Conservation (phyloP, 129 eudicot species). For the Logfia minima region DNA sequence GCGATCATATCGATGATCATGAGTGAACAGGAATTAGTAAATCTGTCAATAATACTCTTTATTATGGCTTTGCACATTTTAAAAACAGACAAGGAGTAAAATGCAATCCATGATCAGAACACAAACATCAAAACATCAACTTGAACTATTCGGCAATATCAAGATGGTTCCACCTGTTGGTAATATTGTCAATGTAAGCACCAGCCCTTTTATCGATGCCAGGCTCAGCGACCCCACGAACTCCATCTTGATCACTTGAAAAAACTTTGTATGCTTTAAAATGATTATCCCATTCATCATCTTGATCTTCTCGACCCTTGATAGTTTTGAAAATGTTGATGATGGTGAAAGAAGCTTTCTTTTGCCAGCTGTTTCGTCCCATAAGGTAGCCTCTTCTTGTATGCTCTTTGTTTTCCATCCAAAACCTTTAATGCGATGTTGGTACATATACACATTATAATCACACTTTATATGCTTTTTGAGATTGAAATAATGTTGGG, state of each 20-base stretch:
- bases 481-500: not conserved
- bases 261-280: constrained; percentile 29
- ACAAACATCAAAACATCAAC: constrained; percentile 12
- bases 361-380: constrained; percentile 38
- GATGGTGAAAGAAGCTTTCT: constrained; percentile 34
- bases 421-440: constrained; percentile 12
- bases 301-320: constrained; percentile 27
- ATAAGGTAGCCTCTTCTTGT: constrained; percentile 23
- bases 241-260: constrained; percentile 43
- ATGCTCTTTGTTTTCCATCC: not conserved
- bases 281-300: constrained; percentile 30
- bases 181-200: constrained; percentile 32
- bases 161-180: constrained; percentile 40
- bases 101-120: constrained; percentile 8
- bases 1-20: constrained; percentile 30
- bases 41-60: not conserved
- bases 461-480: constrained; percentile 6
- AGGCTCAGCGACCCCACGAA: constrained; percentile 44
- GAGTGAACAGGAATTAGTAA: constrained; percentile 19
- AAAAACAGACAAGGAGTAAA: constrained; percentile 16
- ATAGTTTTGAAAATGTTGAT: constrained; percentile 37
- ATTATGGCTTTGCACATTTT: constrained; percentile 17
- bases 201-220: constrained; percentile 42
- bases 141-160: constrained; percentile 22
- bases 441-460: constrained; percentile 5